Evolutionary conservation across 2,329 filamentous ascomycete species (phyloP).

Genomic region (Penicillium sp.): DNA sequence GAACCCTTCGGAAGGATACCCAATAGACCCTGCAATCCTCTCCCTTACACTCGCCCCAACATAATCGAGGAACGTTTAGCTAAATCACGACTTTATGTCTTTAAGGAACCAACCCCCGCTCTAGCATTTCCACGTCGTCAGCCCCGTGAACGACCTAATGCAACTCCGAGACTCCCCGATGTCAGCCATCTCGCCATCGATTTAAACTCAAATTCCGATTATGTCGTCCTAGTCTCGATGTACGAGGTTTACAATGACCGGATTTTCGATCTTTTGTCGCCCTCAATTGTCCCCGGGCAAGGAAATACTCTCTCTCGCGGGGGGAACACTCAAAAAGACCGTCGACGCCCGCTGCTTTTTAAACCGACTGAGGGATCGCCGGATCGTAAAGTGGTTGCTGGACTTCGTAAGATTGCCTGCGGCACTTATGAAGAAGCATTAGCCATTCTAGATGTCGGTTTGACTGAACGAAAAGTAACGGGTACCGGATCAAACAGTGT

Average conservation of each 20-base stretch:
- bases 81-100: constrained; percentile 43
- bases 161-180: constrained; percentile 73
- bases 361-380: constrained; percentile 87
- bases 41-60: constrained; percentile 33
- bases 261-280: constrained; percentile 88
- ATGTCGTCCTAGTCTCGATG: constrained; percentile 91
- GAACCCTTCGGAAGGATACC: constrained; percentile 18
- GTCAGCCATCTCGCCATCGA: constrained; percentile 71
- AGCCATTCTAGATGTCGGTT: constrained; percentile 84
- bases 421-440: constrained; percentile 80
- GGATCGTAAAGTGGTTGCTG: constrained; percentile 92
- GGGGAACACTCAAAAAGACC: constrained; percentile 64
- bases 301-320: constrained; percentile 45
- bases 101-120: constrained; percentile 62
- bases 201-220: constrained; percentile 72
- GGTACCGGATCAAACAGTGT: constrained; percentile 93
- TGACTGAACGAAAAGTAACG: constrained; percentile 83
- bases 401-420: constrained; percentile 88
- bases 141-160: constrained; percentile 70
- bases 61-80: constrained; percentile 33
- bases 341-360: constrained; percentile 83
- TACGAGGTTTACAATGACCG: constrained; percentile 99
- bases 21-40: constrained; percentile 21
- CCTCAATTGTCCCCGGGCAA: constrained; percentile 48
- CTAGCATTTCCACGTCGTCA: constrained; percentile 61